Conservation (phyloP, 2,329 filamentous ascomycete genomes). For the Hymenoscyphus linearis region DNA sequence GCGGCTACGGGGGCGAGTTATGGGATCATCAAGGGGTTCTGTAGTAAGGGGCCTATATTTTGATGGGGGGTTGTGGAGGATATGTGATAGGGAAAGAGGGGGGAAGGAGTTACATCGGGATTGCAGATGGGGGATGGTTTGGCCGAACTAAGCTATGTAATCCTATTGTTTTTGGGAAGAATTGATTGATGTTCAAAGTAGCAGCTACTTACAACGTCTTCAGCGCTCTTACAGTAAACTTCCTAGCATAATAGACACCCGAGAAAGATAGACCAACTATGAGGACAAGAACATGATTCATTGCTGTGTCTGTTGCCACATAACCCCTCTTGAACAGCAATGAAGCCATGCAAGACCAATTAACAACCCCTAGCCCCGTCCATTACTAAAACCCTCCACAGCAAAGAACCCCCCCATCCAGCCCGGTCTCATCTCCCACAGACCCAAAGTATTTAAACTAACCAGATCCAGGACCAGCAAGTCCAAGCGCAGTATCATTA, state of each 20-base stretch:
- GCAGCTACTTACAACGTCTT: no score
- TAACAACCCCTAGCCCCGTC: neutral
- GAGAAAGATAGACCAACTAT: neutral
- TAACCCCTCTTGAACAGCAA: neutral
- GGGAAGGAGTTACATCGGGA: no score
- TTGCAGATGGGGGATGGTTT: no score
- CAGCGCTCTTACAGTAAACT: no score
- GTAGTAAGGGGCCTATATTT: no score
- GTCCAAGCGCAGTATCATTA: slow-evolving; percentile 22
- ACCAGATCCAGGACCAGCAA: slow-evolving; percentile 19
- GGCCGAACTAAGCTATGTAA: no score
- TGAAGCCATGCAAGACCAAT: neutral
- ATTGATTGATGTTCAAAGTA: no score
- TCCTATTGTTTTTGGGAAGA: no score
- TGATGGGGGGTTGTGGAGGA: no score
- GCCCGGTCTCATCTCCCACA: neutral
- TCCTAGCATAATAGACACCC: neutral
- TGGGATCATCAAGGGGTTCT: no score
- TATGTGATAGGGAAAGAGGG: no score
- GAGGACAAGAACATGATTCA: neutral
- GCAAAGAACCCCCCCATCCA: neutral
- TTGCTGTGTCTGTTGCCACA: neutral
- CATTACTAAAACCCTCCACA: neutral
- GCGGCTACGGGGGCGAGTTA: no score
- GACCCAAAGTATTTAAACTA: neutral